Evolutionary conservation across 768 basidiomycete species (phyloP), one percentile per base, ranked within the genome.

Genomic region (Strobilomyces dryophilus): DNA sequence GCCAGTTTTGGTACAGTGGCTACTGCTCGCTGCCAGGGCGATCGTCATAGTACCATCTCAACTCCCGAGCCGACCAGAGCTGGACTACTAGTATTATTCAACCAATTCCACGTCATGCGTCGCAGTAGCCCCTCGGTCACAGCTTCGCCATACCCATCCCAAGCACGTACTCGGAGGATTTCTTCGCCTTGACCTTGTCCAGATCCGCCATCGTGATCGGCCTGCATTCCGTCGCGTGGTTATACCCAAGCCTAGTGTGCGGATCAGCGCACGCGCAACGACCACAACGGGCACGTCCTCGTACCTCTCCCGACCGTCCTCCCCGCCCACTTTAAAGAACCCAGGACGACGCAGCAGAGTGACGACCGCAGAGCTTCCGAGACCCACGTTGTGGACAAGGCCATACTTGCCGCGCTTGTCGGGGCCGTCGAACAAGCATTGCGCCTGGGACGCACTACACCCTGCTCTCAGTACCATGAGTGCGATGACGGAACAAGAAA

Each of bases 391-490:
- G 57, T 93, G 91, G 8, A 89, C 83, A 11, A 94, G 74, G 4
- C 87, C 89, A 57, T 79, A 89, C 69, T 90, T 91, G 2, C 89
- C 87, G 29, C 84, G 82, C 59, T 75, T 75, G 64, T 89, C 87
- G 1, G 74, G 39, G 4, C 60, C 73, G 52, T 83, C 75, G 58
- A 90, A 87, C 41, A 90, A 74, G 8, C 81, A 83, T 1, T 83
- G 81, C 2, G 81, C 85, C 72, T 91, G 89, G 87, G 90, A 88
- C 24, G 85, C 85, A 29, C 89, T 89, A 4, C 88, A 85, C 89
- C 87, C 88, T 87, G 57, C 36, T 29, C 9, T 52, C 9, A 34
- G 11, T 18, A 43, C 12, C 8, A 3, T 10, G 12, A 47, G 51
- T 1, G 18, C 8, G 17, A 32, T 14, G 21, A 5, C 1, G 26